Evolutionary conservation across 2,329 filamentous ascomycete genomes (phyloP).

Genomic region (Colletotrichum neosansevieriae): DNA sequence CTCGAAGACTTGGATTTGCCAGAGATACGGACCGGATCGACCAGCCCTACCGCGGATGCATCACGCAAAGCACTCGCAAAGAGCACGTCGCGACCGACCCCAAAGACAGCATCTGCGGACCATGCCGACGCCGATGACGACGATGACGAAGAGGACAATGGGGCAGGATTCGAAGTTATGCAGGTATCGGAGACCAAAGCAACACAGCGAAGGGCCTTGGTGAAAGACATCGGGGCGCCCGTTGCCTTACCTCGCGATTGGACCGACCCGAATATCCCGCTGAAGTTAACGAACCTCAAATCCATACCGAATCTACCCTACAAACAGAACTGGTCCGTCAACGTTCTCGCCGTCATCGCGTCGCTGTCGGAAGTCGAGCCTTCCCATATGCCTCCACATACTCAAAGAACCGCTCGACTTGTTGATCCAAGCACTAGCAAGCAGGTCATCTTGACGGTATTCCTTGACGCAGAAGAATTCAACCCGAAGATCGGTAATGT

Average conservation of each 20-base stretch:
- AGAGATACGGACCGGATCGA: conserved; percentile 3
- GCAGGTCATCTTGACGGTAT: conserved; percentile 65
- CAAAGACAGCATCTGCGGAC: neutral
- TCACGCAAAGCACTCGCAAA: conserved; percentile 17
- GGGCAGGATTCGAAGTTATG: conserved; percentile 52
- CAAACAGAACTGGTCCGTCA: conserved; percentile 69
- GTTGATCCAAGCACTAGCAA: conserved; percentile 64
- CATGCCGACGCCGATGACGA: neutral
- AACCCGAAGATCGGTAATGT: conserved; percentile 60
- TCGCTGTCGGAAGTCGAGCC: conserved; percentile 62
- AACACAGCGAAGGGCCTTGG: conserved; percentile 15
- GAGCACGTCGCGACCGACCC: neutral
- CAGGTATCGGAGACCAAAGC: conserved; percentile 42
- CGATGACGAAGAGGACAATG: conserved; percentile 43
- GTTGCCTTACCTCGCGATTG: conserved; percentile 56
- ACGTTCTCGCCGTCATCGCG: conserved; percentile 64
- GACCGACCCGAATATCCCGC: conserved; percentile 55
- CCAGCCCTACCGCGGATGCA: neutral
- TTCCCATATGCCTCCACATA: conserved; percentile 61
- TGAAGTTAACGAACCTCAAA: conserved; percentile 64
- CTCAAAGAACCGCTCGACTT: conserved; percentile 65
- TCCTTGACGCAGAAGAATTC: conserved; percentile 65
- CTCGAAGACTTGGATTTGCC: conserved; percentile 20
- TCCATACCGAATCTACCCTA: conserved; percentile 66
- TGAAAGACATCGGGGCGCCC: conserved; percentile 39